A percentile compares a stretch with the other conserved stretches of the same genome.
Evolutionary conservation across 345 rosid genomes (phyloP).

Genomic region (Hibiscus syriacus): DNA sequence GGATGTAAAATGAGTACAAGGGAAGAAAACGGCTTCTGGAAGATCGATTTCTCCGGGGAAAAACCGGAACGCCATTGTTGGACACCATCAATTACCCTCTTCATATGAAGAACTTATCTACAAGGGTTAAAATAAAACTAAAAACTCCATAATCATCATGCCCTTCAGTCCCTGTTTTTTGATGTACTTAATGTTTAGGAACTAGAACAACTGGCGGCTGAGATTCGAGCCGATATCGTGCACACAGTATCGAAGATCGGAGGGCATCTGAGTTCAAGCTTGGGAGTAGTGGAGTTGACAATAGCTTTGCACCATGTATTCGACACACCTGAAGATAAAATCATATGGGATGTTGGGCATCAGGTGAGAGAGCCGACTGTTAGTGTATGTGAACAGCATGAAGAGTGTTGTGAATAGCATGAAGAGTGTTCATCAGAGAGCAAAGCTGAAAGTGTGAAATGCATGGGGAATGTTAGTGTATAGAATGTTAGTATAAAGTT

Average conservation of each 20-base stretch:
- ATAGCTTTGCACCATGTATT: constrained; percentile 61
- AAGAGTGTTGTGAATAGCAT: no score
- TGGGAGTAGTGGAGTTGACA: no score
- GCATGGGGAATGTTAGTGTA: no score
- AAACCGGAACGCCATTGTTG: constrained; percentile 64
- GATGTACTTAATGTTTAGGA: constrained; percentile 26
- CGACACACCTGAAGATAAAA: constrained; percentile 56
- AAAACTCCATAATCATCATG: background rate
- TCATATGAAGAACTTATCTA: constrained; percentile 67
- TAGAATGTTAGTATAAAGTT: no score
- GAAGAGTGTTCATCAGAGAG: no score
- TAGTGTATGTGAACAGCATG: no score
- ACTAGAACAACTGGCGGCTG: constrained; percentile 58
- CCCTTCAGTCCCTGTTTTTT: no score
- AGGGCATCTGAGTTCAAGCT: no score
- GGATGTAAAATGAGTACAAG: constrained; percentile 22
- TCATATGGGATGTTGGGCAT: no score
- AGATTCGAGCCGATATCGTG: constrained; percentile 58
- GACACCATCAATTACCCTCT: constrained; percentile 62
- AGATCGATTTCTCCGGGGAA: constrained; percentile 34
- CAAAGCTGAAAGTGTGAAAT: no score
- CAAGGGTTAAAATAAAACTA: constrained; percentile 38
- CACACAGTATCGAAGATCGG: no score
- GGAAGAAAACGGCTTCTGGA: constrained; percentile 34
- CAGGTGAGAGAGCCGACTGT: no score